Evolutionary conservation across 345 rosid genomes (phyloP).

Genomic region (Melaleuca quinquenervia): DNA sequence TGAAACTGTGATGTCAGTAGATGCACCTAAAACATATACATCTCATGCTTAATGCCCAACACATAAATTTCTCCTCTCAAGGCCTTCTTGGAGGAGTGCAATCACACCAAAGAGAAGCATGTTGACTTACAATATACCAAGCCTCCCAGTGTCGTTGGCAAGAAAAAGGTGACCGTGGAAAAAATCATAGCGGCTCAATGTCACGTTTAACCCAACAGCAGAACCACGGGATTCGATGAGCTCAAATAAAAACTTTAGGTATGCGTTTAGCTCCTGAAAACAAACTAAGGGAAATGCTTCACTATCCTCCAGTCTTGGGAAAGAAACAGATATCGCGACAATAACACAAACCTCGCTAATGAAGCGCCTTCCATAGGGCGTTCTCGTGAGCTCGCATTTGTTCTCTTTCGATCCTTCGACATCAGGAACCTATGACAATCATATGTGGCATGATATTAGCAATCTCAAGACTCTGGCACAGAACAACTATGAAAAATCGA

Average conservation of each 20-base stretch:
- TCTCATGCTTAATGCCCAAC: neutral
- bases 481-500: neutral
- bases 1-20: neutral
- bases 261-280: conserved; percentile 68
- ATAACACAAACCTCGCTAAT: conserved; percentile 38
- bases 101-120: neutral
- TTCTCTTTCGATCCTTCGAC: conserved; percentile 32
- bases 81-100: neutral
- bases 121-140: conserved; percentile 68
- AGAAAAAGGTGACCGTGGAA: conserved; percentile 87
- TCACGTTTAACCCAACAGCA: conserved; percentile 44
- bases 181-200: conserved; percentile 59
- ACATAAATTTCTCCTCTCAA: neutral
- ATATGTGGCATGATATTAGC: neutral
- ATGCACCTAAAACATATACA: neutral
- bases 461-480: neutral
- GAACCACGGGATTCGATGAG: conserved; percentile 71
- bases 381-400: conserved; percentile 62
- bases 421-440: conserved; percentile 47
- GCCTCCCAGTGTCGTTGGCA: conserved; percentile 50
- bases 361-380: conserved; percentile 70
- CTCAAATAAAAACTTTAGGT: conserved; percentile 56
- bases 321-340: neutral
- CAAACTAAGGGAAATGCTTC: neutral
- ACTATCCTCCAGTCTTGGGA: neutral